A percentile compares a stretch with the other conserved stretches of the same genome.
Evolutionary conservation across 2,329 filamentous ascomycete genomes (phyloP).

Genomic region (Fusarium equiseti): DNA sequence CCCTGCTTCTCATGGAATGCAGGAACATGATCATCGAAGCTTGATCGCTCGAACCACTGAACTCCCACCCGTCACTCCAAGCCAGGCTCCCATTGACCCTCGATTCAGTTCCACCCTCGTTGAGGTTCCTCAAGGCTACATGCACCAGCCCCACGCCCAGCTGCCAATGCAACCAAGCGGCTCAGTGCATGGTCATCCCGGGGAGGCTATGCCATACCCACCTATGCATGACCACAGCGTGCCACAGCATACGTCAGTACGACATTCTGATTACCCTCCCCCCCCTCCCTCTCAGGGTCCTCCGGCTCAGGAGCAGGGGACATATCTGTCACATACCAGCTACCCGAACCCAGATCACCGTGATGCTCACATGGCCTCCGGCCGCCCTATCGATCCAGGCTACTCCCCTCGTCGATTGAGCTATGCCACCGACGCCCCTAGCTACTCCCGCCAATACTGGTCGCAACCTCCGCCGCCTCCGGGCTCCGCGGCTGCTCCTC

Average conservation of each 20-base stretch:
- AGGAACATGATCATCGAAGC: constrained; percentile 40
- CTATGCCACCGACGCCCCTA: constrained; percentile 49
- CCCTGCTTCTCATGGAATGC: constrained; percentile 17
- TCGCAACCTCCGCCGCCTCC: constrained; percentile 49
- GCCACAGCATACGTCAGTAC: constrained; percentile 44
- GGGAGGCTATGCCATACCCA: constrained; percentile 44
- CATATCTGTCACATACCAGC: constrained; percentile 48
- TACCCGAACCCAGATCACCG: constrained; percentile 49
- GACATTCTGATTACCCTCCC: constrained; percentile 48
- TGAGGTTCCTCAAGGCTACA: constrained; percentile 46
- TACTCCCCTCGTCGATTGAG: constrained; percentile 51
- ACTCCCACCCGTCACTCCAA: constrained; percentile 35
- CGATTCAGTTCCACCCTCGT: constrained; percentile 39
- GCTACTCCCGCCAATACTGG: constrained; percentile 53
- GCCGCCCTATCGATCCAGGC: constrained; percentile 50
- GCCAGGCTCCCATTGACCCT: constrained; percentile 42
- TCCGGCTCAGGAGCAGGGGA: constrained; percentile 43
- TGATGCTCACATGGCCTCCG: constrained; percentile 47
- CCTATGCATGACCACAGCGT: constrained; percentile 45
- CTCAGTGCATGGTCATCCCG: constrained; percentile 42
- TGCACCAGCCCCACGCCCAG: constrained; percentile 45
- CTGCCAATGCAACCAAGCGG: constrained; percentile 43
- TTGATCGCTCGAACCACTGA: constrained; percentile 45
- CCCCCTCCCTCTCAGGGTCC: constrained; percentile 43
- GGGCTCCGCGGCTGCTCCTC: constrained; percentile 35